These are phyloP conservation scores for Syzygium malaccense DNA, from an alignment of 441 rosid genomes.

Conservation along the genomic window DNA sequence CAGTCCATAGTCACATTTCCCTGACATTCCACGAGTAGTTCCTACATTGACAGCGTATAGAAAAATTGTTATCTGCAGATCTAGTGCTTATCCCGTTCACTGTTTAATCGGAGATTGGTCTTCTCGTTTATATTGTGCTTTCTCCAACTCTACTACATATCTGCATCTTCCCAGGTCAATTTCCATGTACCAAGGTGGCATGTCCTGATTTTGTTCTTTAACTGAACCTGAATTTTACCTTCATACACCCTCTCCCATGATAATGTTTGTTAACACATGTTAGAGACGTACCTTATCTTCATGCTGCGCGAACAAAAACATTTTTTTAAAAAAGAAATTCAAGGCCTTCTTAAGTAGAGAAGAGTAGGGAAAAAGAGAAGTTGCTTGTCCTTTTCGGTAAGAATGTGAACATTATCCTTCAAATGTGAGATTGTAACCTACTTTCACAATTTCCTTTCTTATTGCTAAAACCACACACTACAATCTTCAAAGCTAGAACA, in stretches of 20 bases:
- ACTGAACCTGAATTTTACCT: background rate
- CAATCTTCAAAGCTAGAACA: background rate
- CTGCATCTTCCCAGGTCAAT: background rate
- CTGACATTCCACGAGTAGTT: background rate
- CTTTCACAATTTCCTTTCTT: background rate
- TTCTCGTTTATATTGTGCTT: background rate
- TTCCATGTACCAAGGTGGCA: background rate
- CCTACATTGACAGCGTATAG: background rate
- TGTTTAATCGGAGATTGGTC: background rate
- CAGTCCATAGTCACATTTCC: background rate
- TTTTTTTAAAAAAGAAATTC: constrained; percentile 51
- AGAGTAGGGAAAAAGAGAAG: background rate
- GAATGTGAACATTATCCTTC: background rate
- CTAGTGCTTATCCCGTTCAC: background rate
- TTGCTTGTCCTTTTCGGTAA: background rate
- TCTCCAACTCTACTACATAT: background rate
- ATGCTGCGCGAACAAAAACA: background rate
- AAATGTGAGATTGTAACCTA: background rate
- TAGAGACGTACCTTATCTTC: background rate
- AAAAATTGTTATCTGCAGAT: background rate
- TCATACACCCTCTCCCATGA: background rate
- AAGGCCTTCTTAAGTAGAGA: constrained; percentile 47
- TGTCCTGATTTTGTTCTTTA: background rate
- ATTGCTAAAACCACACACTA: background rate
- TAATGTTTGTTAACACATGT: background rate